Percentiles rank a stretch among this genome's conserved stretches.
These are phyloP conservation scores for Aspergillus niger DNA, from an alignment of 2,329 filamentous ascomycete species.

Conservation along the genomic window DNA sequence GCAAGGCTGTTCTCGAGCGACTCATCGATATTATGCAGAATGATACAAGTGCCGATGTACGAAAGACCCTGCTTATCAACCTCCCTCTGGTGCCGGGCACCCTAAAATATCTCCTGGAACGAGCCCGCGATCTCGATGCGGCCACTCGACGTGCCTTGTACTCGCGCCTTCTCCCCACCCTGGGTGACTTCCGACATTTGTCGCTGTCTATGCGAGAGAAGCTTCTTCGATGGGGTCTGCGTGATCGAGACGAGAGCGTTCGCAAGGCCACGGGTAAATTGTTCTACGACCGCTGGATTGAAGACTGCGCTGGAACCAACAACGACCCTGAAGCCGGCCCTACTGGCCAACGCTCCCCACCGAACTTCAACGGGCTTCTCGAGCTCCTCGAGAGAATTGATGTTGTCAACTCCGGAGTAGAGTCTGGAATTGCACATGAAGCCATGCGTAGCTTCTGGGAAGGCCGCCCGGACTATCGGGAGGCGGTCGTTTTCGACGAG, in stretches of 20 bases:
- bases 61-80: slow-evolving; percentile 83
- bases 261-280: slow-evolving; percentile 86
- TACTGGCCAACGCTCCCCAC: slow-evolving; percentile 54
- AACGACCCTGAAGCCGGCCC: slow-evolving; percentile 59
- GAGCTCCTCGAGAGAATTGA: slow-evolving; percentile 94
- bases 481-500: slow-evolving; percentile 48
- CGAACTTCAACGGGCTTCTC: slow-evolving; percentile 78
- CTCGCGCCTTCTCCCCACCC: slow-evolving; percentile 77
- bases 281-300: slow-evolving; percentile 96
- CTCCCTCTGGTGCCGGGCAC: slow-evolving; percentile 82
- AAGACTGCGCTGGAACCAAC: slow-evolving; percentile 78
- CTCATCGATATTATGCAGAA: slow-evolving; percentile 88
- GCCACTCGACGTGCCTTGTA: slow-evolving; percentile 84
- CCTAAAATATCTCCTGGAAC: slow-evolving; percentile 82
- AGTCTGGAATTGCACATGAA: slow-evolving; percentile 86
- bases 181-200: slow-evolving; percentile 92
- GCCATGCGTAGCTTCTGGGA: slow-evolving; percentile 98
- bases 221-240: slow-evolving; percentile 87
- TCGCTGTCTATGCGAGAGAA: slow-evolving; percentile 95
- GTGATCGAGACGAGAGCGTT: slow-evolving; percentile 91
- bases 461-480: slow-evolving; percentile 66
- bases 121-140: slow-evolving; percentile 85
- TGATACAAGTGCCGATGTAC: slow-evolving; percentile 90
- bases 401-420: slow-evolving; percentile 83
- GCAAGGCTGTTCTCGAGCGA: slow-evolving; percentile 74